Percentiles rank a stretch among this genome's conserved stretches.
Conservation (phyloP, 371 early-diverging fungal species). For the Rhizomucor pusillus region DNA sequence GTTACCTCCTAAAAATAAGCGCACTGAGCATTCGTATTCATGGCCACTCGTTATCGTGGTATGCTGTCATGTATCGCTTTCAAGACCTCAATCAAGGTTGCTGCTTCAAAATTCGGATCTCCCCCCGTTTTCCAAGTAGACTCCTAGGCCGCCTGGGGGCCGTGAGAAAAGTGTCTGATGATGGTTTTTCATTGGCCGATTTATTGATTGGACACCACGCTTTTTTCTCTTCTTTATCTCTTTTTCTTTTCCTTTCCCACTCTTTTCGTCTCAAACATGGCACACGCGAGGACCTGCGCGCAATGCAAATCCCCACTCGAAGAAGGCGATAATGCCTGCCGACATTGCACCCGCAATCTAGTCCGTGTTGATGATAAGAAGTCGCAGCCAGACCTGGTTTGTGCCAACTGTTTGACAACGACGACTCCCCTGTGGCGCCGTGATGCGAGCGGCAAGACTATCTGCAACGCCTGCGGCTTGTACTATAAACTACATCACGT, state of each 20-base stretch:
- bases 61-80: too few species aligned
- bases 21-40: too few species aligned
- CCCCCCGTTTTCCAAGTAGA: too few species aligned
- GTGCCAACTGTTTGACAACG: conserved; percentile 75
- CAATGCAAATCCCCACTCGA: not conserved
- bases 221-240: not conserved
- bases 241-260: not conserved
- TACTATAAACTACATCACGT: conserved; percentile 73
- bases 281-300: conserved; percentile 7
- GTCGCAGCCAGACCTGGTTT: conserved; percentile 27
- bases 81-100: too few species aligned
- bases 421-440: conserved; percentile 84
- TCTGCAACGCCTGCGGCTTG: conserved; percentile 84
- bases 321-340: conserved; percentile 3
- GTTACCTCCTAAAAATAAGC: too few species aligned
- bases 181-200: not conserved
- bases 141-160: not conserved
- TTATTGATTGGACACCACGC: not conserved
- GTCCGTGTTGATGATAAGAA: conserved; percentile 1
- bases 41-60: too few species aligned
- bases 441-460: conserved; percentile 59
- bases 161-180: not conserved
- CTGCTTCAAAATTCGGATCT: too few species aligned
- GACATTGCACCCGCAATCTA: conserved; percentile 3
- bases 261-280: conserved; percentile 10